phyloP scores from a whole-genome alignment of 1,284 basidiomycete genomes.

The Entoloma clypeatum region DNA sequence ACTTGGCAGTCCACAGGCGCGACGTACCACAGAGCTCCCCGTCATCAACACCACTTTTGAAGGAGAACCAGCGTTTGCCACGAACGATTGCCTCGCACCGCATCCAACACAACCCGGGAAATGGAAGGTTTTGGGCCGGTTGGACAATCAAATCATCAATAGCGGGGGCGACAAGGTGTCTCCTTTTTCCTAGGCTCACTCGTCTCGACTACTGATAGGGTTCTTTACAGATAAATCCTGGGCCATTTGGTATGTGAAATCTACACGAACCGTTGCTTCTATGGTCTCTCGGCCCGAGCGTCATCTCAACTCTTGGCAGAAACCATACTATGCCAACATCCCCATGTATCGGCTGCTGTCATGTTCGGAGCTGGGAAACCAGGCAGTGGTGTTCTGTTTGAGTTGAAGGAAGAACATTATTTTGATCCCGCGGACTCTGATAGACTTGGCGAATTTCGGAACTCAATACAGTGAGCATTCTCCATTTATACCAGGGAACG shows the following conservation, averaged over 20 bases:
- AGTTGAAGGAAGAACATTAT: conserved; percentile 28
- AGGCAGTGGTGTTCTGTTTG: conserved; percentile 40
- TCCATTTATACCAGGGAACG: neutral
- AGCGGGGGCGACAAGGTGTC: conserved; percentile 33
- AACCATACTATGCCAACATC: conserved; percentile 35
- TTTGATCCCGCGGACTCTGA: conserved; percentile 31
- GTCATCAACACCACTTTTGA: conserved; percentile 19
- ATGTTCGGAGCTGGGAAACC: conserved; percentile 40
- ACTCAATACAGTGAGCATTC: conserved; percentile 20
- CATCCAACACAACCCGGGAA: conserved; percentile 24
- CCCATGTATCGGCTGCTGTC: conserved; percentile 31
- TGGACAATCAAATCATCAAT: conserved; percentile 27
- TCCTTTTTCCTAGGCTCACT: neutral
- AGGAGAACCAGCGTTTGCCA: conserved; percentile 18
- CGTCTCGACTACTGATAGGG: neutral
- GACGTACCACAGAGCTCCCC: no score
- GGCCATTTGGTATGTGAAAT: conserved; percentile 33
- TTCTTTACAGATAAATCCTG: conserved; percentile 36
- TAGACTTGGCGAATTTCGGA: conserved; percentile 24
- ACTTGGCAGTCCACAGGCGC: no score
- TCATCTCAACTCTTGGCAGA: no score
- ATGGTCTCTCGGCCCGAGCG: no score
- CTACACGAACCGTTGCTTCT: neutral
- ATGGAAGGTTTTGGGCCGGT: conserved; percentile 23
- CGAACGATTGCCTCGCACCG: conserved; percentile 24